Conservation (phyloP, 1,284 basidiomycete species). For the Moniliella sp. region DNA sequence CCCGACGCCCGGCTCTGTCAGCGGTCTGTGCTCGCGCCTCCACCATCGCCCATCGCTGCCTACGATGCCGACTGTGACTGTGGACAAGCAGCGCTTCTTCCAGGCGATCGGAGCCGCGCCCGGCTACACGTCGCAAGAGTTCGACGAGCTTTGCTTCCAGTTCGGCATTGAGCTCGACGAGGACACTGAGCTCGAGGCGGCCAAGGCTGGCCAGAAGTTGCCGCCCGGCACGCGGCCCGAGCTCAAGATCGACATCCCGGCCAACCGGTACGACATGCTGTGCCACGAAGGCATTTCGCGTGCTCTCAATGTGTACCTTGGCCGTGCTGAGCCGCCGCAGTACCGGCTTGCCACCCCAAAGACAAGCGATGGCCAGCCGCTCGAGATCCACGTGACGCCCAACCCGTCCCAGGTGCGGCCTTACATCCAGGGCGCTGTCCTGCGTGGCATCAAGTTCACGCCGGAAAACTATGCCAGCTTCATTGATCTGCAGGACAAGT, state of each 20-base stretch:
- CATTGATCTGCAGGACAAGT: conserved; percentile 87
- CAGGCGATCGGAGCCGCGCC: conserved; percentile 55
- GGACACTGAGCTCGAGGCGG: conserved; percentile 78
- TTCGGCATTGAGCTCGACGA: conserved; percentile 94
- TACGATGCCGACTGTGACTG: conserved; percentile 72
- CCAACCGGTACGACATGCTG: conserved; percentile 84
- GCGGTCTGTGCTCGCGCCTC: no score
- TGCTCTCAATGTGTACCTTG: conserved; percentile 65
- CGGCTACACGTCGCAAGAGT: conserved; percentile 58
- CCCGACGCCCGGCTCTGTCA: no score
- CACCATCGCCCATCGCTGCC: no score
- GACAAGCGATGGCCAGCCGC: conserved; percentile 10
- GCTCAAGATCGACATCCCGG: conserved; percentile 95
- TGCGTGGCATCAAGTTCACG: conserved; percentile 71
- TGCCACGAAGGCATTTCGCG: conserved; percentile 89
- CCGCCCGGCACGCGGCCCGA: conserved; percentile 71
- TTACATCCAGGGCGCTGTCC: conserved; percentile 67
- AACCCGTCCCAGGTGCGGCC: conserved; percentile 49
- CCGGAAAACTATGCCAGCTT: conserved; percentile 77
- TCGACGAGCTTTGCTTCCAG: conserved; percentile 83
- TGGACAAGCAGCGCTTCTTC: conserved; percentile 87
- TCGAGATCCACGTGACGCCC: conserved; percentile 12
- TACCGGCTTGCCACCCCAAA: conserved; percentile 9
- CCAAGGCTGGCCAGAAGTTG: conserved; percentile 46
- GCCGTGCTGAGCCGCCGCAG: conserved; percentile 46